Evolutionary conservation across 139 green algal genomes (phyloP).

Genomic region (Coccomyxa sp.): DNA sequence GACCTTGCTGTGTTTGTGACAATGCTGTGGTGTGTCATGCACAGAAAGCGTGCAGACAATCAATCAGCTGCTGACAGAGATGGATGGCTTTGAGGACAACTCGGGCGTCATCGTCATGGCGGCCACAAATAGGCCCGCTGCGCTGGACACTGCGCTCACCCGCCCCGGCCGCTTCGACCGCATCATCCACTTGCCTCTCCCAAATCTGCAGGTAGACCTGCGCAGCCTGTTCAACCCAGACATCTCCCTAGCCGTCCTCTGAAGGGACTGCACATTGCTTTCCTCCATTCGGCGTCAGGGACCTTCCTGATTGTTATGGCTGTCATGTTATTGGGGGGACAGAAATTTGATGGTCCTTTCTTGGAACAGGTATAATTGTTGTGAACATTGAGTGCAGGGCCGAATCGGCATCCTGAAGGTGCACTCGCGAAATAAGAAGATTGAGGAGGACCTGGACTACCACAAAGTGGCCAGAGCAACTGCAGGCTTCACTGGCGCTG

Average conservation of each 20-base stretch:
- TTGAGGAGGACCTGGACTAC: conserved; percentile 75
- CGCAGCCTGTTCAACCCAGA: too few species aligned
- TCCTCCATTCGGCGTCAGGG: too few species aligned
- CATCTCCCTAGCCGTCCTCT: too few species aligned
- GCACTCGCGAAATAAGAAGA: conserved; percentile 75
- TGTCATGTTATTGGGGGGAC: too few species aligned
- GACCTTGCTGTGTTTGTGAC: too few species aligned
- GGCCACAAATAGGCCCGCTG: conserved; percentile 90
- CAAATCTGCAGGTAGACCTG: conserved; percentile 53
- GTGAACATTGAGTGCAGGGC: conserved; percentile 30
- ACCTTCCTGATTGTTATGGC: too few species aligned
- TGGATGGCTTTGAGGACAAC: conserved; percentile 98
- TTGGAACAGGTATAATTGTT: too few species aligned
- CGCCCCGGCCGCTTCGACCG: conserved; percentile 94
- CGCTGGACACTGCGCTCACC: conserved; percentile 86
- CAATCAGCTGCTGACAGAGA: conserved; percentile 96
- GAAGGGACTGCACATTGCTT: too few species aligned
- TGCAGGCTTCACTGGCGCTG: conserved; percentile 84
- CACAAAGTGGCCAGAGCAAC: conserved; percentile 72
- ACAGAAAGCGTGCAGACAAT: conserved; percentile 79
- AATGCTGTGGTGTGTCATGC: too few species aligned
- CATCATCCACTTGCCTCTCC: conserved; percentile 87
- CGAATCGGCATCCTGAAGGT: conserved; percentile 85
- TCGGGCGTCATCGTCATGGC: conserved; percentile 91
- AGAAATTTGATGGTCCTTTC: too few species aligned